Conservation (phyloP, 73 alveolate species). For the Tetrahymena elliotti region DNA sequence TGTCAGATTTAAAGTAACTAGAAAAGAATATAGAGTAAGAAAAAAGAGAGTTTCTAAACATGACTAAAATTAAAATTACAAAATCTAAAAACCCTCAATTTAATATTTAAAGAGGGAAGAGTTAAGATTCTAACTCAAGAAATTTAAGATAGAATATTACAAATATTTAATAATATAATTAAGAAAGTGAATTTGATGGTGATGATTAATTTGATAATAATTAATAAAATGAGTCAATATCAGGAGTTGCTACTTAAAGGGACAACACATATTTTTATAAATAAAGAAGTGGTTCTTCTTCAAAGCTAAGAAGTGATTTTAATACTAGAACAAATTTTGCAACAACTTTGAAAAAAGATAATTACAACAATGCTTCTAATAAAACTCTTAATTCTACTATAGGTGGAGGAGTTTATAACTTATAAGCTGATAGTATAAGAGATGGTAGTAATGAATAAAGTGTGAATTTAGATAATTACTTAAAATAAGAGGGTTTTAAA, state of each 20-base stretch:
- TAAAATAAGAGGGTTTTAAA: not conserved
- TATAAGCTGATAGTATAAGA: not conserved
- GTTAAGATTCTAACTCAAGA: not conserved
- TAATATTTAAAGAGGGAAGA: not conserved
- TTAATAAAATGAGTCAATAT: not conserved
- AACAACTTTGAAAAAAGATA: not conserved
- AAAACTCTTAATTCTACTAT: not conserved
- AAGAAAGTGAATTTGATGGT: not conserved
- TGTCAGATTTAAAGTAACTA: not conserved
- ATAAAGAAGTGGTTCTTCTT: not conserved
- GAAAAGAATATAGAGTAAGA: not conserved
- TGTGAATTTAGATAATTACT: not conserved
- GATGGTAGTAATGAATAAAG: not conserved
- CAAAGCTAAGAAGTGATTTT: not conserved
- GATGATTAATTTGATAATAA: not conserved
- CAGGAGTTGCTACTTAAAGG: not conserved
- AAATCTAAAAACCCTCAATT: not conserved
- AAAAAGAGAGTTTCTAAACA: not conserved
- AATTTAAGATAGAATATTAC: not conserved
- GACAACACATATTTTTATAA: not conserved
- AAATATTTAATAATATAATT: not conserved
- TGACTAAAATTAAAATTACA: not conserved
- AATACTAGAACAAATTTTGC: not conserved
- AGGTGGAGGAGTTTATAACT: not conserved
- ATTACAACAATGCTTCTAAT: not conserved